Evolutionary conservation across 139 green algal genomes (phyloP).

Genomic region (Tetratostichococcus sp.): DNA sequence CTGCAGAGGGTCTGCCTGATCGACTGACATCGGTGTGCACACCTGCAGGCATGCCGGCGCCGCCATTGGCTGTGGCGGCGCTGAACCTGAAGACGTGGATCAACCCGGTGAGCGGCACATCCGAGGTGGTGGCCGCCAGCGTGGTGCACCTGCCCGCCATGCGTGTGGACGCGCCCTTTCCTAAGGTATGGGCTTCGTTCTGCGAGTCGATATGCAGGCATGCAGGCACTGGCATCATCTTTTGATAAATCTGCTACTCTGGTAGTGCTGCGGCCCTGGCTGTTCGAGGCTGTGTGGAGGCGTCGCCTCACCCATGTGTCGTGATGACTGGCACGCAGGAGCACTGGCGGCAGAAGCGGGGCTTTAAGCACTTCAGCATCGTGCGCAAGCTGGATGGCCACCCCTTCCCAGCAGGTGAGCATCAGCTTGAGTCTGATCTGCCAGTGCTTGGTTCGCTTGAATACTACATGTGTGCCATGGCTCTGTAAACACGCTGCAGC

Average conservation of each 20-base stretch:
- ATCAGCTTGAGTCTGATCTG: too few relatives aligned
- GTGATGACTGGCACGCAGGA: slow-evolving; percentile 40
- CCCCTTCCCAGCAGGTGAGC: slow-evolving; percentile 60
- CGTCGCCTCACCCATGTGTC: too few relatives aligned
- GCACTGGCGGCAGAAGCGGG: slow-evolving; percentile 57
- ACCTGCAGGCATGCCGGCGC: slow-evolving; percentile 21
- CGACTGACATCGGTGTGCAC: too few relatives aligned
- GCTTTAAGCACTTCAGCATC: slow-evolving; percentile 78
- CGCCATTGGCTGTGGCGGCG: slow-evolving; percentile 79
- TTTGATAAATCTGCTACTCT: too few relatives aligned
- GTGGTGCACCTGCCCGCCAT: slow-evolving; percentile 63
- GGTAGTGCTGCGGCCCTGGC: too few relatives aligned
- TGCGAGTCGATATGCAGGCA: too few relatives aligned
- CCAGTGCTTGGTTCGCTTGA: too few relatives aligned
- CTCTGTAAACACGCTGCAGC: too few relatives aligned
- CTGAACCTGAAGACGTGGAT: slow-evolving; percentile 85
- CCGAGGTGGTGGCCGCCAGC: slow-evolving; percentile 76
- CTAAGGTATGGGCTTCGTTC: slow-evolving; percentile 6
- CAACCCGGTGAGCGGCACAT: slow-evolving; percentile 52
- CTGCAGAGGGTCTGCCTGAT: too few relatives aligned
- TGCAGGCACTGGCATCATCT: too few relatives aligned
- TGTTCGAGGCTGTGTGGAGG: too few relatives aligned
- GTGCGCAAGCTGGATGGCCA: slow-evolving; percentile 79
- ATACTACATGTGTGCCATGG: too few relatives aligned
- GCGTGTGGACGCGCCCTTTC: slow-evolving; percentile 22